phyloP scores from a whole-genome alignment of 73 alveolate species.

The Paramecium bursaria region DNA sequence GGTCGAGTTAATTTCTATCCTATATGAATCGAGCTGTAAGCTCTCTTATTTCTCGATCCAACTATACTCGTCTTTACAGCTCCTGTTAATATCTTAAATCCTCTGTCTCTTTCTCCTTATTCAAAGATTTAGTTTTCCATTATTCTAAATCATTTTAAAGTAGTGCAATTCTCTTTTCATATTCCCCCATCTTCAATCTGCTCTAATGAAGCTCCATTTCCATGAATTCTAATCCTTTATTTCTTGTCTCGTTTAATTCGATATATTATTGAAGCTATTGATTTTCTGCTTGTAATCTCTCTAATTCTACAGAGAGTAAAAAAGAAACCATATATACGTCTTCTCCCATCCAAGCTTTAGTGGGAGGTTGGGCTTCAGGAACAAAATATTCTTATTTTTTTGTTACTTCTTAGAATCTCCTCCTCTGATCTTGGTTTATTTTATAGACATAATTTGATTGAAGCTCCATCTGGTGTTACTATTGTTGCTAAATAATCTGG shows the following conservation, averaged over 20 bases:
- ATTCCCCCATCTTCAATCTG: conserved; percentile 48
- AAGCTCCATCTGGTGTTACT: too few species aligned
- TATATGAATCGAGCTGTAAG: conserved; percentile 44
- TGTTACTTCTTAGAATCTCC: too few species aligned
- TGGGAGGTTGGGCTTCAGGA: conserved; percentile 56
- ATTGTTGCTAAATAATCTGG: too few species aligned
- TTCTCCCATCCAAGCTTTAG: conserved; percentile 40
- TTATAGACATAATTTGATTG: too few species aligned
- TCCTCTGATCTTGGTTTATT: too few species aligned
- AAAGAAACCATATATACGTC: conserved; percentile 44
- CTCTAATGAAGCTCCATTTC: conserved; percentile 1
- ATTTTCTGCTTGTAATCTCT: conserved; percentile 49
- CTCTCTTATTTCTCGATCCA: conserved; percentile 52
- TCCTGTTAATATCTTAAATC: conserved; percentile 52
- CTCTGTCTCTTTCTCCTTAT: conserved; percentile 46
- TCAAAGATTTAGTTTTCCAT: conserved; percentile 38
- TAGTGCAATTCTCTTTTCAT: conserved; percentile 21
- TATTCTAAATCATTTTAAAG: conserved; percentile 47
- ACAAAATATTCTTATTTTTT: too few species aligned
- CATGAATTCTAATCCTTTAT: conserved; percentile 13
- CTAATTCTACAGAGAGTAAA: conserved; percentile 24
- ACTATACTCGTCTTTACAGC: neutral
- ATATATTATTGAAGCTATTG: neutral
- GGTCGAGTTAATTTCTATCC: conserved; percentile 55
- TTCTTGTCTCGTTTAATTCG: conserved; percentile 1